A percentile compares a stretch with the other conserved stretches of the same genome.
These are phyloP conservation scores for Avena eriantha DNA, from an alignment of 176 grass and related monocot species.

Conservation along the genomic window DNA sequence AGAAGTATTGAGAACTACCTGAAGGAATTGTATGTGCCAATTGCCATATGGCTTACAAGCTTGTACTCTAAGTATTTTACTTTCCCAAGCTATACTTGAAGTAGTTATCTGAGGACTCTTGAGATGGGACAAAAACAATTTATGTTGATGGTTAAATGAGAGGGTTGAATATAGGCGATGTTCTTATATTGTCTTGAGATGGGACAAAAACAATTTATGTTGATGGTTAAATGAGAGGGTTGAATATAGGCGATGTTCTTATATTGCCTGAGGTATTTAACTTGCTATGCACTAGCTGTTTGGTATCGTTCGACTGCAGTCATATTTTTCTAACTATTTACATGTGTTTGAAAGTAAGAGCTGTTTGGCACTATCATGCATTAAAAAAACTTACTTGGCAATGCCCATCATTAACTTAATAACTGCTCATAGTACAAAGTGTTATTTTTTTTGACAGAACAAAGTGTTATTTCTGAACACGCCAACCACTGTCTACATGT, in stretches of 20 bases:
- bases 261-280: neutral
- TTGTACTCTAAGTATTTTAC: neutral
- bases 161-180: neutral
- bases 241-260: neutral
- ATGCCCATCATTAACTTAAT: conserved; percentile 5
- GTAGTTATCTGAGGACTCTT: neutral
- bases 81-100: conserved; percentile 8
- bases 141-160: neutral
- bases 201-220: too few relatives aligned
- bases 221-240: neutral
- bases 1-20: conserved; percentile 8
- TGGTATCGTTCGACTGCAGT: conserved; percentile 17
- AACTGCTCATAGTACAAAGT: neutral
- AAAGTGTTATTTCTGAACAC: neutral
- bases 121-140: neutral
- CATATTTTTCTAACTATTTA: neutral
- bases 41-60: neutral
- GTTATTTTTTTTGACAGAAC: too few relatives aligned
- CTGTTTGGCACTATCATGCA: conserved; percentile 9
- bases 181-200: neutral
- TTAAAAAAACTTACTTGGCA: neutral
- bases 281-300: conserved; percentile 10
- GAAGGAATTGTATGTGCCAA: conserved; percentile 12
- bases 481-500: neutral
- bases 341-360: neutral